A percentile compares a stretch with the other conserved stretches of the same genome.
These are phyloP conservation scores for Sporothrix inflata DNA, from an alignment of 2,329 filamentous ascomycete genomes.

Conservation along the genomic window DNA sequence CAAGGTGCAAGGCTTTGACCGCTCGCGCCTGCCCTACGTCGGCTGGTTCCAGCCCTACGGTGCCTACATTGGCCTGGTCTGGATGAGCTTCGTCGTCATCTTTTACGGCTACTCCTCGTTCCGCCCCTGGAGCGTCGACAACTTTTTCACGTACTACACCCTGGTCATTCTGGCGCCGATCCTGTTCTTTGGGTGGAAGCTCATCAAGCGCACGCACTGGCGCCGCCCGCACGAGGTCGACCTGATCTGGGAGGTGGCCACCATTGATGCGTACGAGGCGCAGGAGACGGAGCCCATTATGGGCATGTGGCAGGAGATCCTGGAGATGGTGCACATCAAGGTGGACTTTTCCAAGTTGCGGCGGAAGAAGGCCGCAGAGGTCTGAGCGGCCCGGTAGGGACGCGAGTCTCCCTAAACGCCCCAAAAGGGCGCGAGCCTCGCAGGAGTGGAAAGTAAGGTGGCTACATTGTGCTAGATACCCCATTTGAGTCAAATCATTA, in stretches of 20 bases:
- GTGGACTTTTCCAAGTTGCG: neutral
- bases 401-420: neutral
- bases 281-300: constrained; percentile 30
- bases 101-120: constrained; percentile 61
- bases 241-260: constrained; percentile 36
- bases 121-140: constrained; percentile 50
- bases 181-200: constrained; percentile 64
- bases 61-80: constrained; percentile 40
- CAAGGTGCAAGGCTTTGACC: constrained; percentile 44
- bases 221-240: constrained; percentile 34
- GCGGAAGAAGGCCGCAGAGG: neutral
- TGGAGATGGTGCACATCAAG: constrained; percentile 22
- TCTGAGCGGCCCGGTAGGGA: neutral
- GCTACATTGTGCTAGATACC: constrained; percentile 9
- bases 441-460: neutral
- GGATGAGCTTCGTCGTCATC: constrained; percentile 32
- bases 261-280: constrained; percentile 46
- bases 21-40: constrained; percentile 44
- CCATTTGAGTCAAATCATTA: neutral
- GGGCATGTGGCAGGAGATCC: constrained; percentile 30
- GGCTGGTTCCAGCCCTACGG: constrained; percentile 46
- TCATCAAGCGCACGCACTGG: constrained; percentile 60
- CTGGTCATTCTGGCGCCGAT: constrained; percentile 59
- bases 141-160: constrained; percentile 59
- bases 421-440: too few species aligned